Evolutionary conservation across 495 filamentous ascomycete genomes (phyloP).

Genomic region (Aspergillus funiculosus): DNA sequence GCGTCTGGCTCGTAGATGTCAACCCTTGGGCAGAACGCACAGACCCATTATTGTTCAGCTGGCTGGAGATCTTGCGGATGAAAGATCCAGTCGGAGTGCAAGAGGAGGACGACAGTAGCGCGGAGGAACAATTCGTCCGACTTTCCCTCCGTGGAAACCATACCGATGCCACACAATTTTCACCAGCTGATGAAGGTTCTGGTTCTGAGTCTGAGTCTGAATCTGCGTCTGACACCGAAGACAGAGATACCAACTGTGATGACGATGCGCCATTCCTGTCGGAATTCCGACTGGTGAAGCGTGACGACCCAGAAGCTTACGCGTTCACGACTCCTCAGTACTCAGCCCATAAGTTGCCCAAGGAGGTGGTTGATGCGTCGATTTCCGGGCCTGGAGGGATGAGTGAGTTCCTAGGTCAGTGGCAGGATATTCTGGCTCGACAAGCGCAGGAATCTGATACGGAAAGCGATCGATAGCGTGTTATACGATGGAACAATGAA

Average conservation of each 20-base stretch:
- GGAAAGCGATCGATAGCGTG: conserved; percentile 32
- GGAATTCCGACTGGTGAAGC: conserved; percentile 75
- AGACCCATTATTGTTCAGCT: conserved; percentile 83
- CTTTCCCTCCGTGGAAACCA: conserved; percentile 33
- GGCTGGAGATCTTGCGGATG: conserved; percentile 77
- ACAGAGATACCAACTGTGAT: conserved; percentile 43
- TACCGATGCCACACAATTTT: conserved; percentile 5
- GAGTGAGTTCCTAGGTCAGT: conserved; percentile 79
- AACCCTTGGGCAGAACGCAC: conserved; percentile 93
- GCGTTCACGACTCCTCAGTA: conserved; percentile 80
- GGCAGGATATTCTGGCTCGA: conserved; percentile 70
- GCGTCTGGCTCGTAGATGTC: conserved; percentile 84
- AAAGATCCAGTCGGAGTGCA: conserved; percentile 46
- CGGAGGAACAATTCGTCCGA: conserved; percentile 34
- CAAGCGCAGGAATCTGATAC: conserved; percentile 46
- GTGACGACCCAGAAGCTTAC: conserved; percentile 81
- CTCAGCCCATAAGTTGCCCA: conserved; percentile 91
- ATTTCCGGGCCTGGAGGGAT: conserved; percentile 59
- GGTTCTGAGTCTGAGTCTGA: conserved; percentile 23
- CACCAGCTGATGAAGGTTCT: conserved; percentile 21
- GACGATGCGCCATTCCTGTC: conserved; percentile 58
- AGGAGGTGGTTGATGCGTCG: conserved; percentile 89
- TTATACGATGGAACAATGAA: not conserved
- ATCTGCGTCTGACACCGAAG: no score
- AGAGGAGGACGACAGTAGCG: conserved; percentile 25